These are phyloP conservation scores for Aphanomyces euteiches DNA, from an alignment of 352 stramenopile genomes.

Conservation along the genomic window DNA sequence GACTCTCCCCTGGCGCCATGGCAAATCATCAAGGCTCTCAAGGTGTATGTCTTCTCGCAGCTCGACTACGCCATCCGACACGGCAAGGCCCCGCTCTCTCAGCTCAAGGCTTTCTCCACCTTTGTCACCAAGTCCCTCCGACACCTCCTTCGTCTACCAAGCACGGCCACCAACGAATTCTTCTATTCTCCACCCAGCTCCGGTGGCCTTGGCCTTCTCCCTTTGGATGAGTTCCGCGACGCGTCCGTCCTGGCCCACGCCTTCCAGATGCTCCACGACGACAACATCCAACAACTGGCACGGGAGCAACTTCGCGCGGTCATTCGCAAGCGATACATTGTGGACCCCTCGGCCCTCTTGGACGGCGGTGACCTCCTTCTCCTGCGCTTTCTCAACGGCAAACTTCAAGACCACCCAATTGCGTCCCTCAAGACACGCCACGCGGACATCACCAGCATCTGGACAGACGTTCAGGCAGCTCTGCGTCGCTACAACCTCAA, in stretches of 20 bases:
- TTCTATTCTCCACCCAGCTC: neutral
- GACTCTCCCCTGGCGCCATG: neutral
- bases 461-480: neutral
- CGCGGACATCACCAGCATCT: neutral
- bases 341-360: neutral
- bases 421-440: neutral
- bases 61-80: constrained; percentile 19
- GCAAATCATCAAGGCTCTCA: constrained; percentile 29
- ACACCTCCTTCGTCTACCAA: too few relatives aligned
- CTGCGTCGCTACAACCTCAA: neutral
- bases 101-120: constrained; percentile 1
- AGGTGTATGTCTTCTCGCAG: constrained; percentile 16
- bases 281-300: neutral
- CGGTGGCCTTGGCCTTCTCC: constrained; percentile 23
- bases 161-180: constrained; percentile 4
- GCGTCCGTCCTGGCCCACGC: constrained; percentile 1
- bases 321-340: neutral
- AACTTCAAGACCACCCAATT: neutral
- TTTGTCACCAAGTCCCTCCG: neutral
- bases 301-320: too few relatives aligned
- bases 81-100: neutral
- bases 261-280: constrained; percentile 20
- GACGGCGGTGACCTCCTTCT: neutral
- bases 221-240: constrained; percentile 3
- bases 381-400: constrained; percentile 17